Evolutionary conservation across 2,329 filamentous ascomycete species (phyloP).

Genomic region (Ceratocystis diversiconidia): DNA sequence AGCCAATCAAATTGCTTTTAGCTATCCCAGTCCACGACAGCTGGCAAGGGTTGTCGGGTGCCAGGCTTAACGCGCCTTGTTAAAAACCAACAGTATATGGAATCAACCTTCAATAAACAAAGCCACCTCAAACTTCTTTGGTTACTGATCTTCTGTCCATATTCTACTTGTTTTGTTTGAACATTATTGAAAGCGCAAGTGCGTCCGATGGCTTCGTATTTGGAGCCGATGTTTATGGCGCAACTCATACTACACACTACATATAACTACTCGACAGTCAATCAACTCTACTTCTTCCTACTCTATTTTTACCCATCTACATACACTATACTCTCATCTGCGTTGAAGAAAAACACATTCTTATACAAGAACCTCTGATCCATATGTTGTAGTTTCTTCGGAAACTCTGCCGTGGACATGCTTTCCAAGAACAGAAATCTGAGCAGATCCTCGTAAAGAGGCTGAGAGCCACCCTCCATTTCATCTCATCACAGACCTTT

Average conservation of each 20-base stretch:
- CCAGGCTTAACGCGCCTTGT: background rate
- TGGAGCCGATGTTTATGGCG: background rate
- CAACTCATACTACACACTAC: background rate
- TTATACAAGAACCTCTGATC: slow-evolving; percentile 16
- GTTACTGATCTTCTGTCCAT: background rate
- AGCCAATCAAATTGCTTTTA: background rate
- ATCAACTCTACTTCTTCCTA: background rate
- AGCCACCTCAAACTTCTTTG: background rate
- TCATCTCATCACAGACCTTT: slow-evolving; percentile 16
- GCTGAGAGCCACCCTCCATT: slow-evolving; percentile 8
- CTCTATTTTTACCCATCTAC: background rate
- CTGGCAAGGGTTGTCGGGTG: background rate
- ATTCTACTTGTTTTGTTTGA: background rate
- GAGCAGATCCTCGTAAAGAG: slow-evolving; percentile 26
- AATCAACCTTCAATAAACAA: background rate
- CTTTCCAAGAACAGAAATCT: slow-evolving; percentile 36
- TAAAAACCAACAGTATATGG: background rate
- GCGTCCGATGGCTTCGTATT: background rate
- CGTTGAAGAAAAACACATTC: slow-evolving; percentile 16
- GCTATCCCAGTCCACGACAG: background rate
- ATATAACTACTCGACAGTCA: background rate
- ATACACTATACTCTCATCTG: slow-evolving; percentile 4
- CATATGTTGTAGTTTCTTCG: slow-evolving; percentile 9
- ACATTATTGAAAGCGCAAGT: background rate
- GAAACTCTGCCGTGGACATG: slow-evolving; percentile 6